Conservation (phyloP, 78 protist genomes). For the Dictyostelium discoideum region DNA sequence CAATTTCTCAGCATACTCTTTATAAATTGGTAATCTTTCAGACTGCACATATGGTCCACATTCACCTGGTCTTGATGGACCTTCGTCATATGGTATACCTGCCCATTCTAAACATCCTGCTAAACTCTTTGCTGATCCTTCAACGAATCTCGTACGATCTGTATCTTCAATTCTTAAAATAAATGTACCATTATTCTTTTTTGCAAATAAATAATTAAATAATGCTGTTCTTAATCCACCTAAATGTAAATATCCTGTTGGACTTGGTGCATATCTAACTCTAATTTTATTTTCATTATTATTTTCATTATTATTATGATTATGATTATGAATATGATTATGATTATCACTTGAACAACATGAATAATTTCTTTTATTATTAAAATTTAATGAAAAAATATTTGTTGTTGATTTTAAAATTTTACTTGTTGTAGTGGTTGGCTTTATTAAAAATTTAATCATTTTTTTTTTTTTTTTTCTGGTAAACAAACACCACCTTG, state of each 20-base stretch:
- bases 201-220: slow-evolving; percentile 90
- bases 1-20: slow-evolving; percentile 42
- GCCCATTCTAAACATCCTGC: slow-evolving; percentile 77
- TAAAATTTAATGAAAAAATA: background rate
- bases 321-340: background rate
- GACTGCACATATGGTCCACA: slow-evolving; percentile 76
- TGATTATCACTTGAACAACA: background rate
- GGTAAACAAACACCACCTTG: background rate
- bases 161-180: slow-evolving; percentile 94
- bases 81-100: slow-evolving; percentile 78
- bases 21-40: slow-evolving; percentile 62
- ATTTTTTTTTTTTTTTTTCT: background rate
- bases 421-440: background rate
- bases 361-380: background rate
- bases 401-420: background rate
- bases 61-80: slow-evolving; percentile 32
- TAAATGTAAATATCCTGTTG: slow-evolving; percentile 92
- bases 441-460: background rate
- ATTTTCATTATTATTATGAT: background rate
- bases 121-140: slow-evolving; percentile 72
- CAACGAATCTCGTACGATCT: slow-evolving; percentile 73
- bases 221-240: slow-evolving; percentile 93
- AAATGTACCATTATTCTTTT: slow-evolving; percentile 78
- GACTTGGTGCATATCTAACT: slow-evolving; percentile 94
- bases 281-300: slow-evolving; percentile 3